Conservation (phyloP, 179 eudicot species). For the Silene coronaria region DNA sequence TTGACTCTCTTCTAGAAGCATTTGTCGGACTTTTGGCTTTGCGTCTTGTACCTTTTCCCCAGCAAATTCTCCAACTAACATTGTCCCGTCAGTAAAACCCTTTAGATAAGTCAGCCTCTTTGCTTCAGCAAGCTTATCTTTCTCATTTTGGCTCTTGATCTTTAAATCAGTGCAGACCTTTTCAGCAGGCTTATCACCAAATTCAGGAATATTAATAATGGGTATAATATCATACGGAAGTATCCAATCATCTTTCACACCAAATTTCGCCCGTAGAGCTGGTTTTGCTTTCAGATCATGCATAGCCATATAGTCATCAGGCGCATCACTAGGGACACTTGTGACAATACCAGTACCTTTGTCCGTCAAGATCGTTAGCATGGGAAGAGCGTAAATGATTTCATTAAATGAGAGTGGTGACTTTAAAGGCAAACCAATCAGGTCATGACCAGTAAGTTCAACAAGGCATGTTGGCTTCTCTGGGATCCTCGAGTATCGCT, state of each 20-base stretch:
- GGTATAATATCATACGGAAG: conserved; percentile 72
- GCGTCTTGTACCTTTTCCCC: conserved; percentile 82
- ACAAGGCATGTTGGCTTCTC: conserved; percentile 73
- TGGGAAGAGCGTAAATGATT: conserved; percentile 71
- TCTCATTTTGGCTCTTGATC: conserved; percentile 81
- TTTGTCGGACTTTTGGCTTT: conserved; percentile 52
- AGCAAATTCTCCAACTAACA: conserved; percentile 59
- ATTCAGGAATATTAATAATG: conserved; percentile 67
- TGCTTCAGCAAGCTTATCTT: conserved; percentile 80
- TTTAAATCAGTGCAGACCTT: conserved; percentile 72
- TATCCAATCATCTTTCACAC: conserved; percentile 81
- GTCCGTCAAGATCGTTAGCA: conserved; percentile 74
- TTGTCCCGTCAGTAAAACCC: conserved; percentile 76
- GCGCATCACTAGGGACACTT: conserved; percentile 89
- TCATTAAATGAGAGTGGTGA: conserved; percentile 72
- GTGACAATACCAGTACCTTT: conserved; percentile 92
- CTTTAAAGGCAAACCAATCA: conserved; percentile 72
- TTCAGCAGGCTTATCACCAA: conserved; percentile 81
- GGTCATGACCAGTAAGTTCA: conserved; percentile 76
- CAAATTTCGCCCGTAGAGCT: conserved; percentile 62
- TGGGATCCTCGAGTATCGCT: conserved; percentile 51
- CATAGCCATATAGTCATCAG: conserved; percentile 74
- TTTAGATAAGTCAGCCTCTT: conserved; percentile 64
- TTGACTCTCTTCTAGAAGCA: conserved; percentile 49
- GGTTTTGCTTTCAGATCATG: conserved; percentile 70